Percentiles rank a stretch among this genome's conserved stretches.
phyloP scores from a whole-genome alignment of 2,329 filamentous ascomycete species.

The Fusarium miscanthi region DNA sequence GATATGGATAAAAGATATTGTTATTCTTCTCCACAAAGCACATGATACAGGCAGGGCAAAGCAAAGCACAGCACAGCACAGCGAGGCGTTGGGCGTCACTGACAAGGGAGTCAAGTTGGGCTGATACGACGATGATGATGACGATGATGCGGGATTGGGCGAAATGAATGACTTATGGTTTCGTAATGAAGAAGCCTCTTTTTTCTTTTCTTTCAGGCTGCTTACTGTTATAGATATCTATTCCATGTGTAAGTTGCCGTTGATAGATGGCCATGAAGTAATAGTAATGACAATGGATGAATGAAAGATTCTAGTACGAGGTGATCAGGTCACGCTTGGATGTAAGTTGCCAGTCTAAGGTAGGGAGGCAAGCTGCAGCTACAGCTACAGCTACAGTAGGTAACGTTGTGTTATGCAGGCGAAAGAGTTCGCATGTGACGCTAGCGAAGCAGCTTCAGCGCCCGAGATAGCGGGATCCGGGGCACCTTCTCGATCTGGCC shows the following conservation, averaged over 20 bases:
- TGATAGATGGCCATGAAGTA: conserved; percentile 18
- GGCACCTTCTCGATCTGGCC: conserved; percentile 39
- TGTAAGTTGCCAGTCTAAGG: conserved; percentile 1
- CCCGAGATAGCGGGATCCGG: conserved; percentile 23
- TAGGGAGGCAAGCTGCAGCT: neutral
- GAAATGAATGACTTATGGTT: conserved; percentile 25
- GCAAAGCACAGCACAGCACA: conserved; percentile 3
- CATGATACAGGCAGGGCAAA: conserved; percentile 22
- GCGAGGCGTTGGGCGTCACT: conserved; percentile 42
- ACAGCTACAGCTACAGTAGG: neutral
- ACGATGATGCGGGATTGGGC: conserved; percentile 9
- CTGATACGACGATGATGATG: conserved; percentile 13
- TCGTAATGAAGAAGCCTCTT: conserved; percentile 1
- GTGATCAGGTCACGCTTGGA: neutral
- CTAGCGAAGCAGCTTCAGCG: conserved; percentile 28
- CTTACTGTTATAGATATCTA: conserved; percentile 3
- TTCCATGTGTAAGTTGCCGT: neutral
- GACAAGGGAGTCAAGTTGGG: conserved; percentile 28
- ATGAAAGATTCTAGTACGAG: neutral
- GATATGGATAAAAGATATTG: conserved; percentile 3
- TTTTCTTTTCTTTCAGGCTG: neutral
- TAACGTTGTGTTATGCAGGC: conserved; percentile 25
- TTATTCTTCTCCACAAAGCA: conserved; percentile 21
- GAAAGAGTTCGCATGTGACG: conserved; percentile 39
- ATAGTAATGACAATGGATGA: conserved; percentile 24